Conservation (phyloP, 2,329 filamentous ascomycete species). For the Pseudogymnoascus sp. region DNA sequence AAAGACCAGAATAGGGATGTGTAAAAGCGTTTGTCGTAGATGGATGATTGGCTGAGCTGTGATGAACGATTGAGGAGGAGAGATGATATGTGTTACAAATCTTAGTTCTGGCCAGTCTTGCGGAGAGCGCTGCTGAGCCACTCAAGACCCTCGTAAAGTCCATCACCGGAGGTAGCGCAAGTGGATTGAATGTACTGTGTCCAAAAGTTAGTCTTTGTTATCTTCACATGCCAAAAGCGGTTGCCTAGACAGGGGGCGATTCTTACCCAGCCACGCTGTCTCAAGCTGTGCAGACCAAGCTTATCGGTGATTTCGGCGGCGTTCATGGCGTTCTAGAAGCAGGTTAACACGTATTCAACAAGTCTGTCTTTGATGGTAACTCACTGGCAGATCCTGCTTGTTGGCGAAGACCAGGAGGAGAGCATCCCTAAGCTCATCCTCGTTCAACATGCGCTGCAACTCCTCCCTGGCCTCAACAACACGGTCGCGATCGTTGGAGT, state of each 20-base stretch:
- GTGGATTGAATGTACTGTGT: slow-evolving; percentile 96
- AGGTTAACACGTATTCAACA: slow-evolving; percentile 24
- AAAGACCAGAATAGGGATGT: slow-evolving; percentile 15
- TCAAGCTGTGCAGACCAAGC: slow-evolving; percentile 97
- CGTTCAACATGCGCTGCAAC: slow-evolving; percentile 96
- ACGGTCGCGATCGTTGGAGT: slow-evolving; percentile 97
- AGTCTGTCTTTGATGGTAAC: slow-evolving; percentile 33
- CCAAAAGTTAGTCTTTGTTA: slow-evolving; percentile 18
- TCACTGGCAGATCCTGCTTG: slow-evolving; percentile 98
- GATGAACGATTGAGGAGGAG: slow-evolving; percentile 11
- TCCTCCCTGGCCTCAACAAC: slow-evolving; percentile 95
- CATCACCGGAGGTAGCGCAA: slow-evolving; percentile 96
- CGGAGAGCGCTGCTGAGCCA: slow-evolving; percentile 79
- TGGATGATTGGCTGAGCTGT: background rate
- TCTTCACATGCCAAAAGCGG: slow-evolving; percentile 1
- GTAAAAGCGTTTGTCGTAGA: slow-evolving; percentile 9
- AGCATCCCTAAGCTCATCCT: slow-evolving; percentile 96
- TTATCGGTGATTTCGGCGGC: slow-evolving; percentile 99
- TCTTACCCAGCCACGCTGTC: slow-evolving; percentile 93
- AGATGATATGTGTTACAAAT: slow-evolving; percentile 13
- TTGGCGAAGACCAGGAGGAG: slow-evolving; percentile 97
- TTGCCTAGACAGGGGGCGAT: slow-evolving; percentile 33
- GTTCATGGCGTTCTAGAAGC: slow-evolving; percentile 89
- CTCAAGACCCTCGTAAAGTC: slow-evolving; percentile 98
- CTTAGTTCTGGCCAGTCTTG: slow-evolving; percentile 63